Conservation (phyloP, 2,329 filamentous ascomycete species). For the Botrytis byssoidea region DNA sequence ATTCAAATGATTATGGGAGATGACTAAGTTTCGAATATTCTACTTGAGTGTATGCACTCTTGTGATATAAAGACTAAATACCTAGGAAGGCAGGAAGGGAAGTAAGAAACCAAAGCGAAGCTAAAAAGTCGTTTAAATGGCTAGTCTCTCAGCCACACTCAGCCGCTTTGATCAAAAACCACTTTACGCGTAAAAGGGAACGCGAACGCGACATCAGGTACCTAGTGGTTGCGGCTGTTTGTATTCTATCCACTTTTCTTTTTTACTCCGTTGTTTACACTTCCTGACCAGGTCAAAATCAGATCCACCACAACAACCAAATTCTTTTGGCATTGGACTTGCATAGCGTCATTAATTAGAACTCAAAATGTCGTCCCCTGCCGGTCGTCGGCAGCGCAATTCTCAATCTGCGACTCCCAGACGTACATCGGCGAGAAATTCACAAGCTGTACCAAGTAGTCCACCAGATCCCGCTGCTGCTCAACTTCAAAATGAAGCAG, state of each 20-base stretch:
- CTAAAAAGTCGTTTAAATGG: not conserved
- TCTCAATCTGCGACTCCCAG: slow-evolving; percentile 57
- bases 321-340: slow-evolving; percentile 4
- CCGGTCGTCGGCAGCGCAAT: slow-evolving; percentile 54
- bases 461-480: slow-evolving; percentile 42
- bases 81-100: not conserved
- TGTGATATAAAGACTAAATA: not conserved
- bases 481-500: slow-evolving; percentile 40
- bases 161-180: slow-evolving; percentile 1
- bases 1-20: not conserved
- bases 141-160: not conserved
- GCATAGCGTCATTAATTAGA: slow-evolving; percentile 1
- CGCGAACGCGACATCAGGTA: slow-evolving; percentile 2
- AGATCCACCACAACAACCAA: slow-evolving; percentile 12
- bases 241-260: slow-evolving; percentile 13
- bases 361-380: slow-evolving; percentile 60
- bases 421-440: slow-evolving; percentile 55
- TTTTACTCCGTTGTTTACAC: slow-evolving; percentile 10
- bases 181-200: slow-evolving; percentile 15
- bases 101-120: not conserved
- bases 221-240: not conserved
- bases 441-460: slow-evolving; percentile 53
- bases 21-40: not conserved
- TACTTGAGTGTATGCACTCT: not conserved
- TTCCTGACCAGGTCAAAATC: slow-evolving; percentile 1